Evolutionary conservation across 2,329 filamentous ascomycete species (phyloP).

Genomic region (Botryosphaeria agaves): DNA sequence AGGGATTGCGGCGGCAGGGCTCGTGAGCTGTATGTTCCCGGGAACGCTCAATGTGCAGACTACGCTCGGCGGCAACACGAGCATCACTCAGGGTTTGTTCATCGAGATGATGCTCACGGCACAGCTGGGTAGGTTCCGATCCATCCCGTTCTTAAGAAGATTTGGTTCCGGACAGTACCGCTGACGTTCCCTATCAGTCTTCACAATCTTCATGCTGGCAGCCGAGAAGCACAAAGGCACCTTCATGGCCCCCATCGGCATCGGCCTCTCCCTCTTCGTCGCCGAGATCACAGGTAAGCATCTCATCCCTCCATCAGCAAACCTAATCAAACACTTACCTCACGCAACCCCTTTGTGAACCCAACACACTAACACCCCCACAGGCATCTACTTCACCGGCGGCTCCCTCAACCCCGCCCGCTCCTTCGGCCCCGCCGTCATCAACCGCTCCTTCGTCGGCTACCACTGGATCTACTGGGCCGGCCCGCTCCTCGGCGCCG

Average conservation of each 20-base stretch:
- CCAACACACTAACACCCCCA: neutral
- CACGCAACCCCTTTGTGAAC: neutral
- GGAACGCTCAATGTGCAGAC: constrained; percentile 26
- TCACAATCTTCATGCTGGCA: constrained; percentile 29
- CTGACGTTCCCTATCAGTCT: too few species aligned
- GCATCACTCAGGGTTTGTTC: constrained; percentile 28
- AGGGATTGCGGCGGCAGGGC: constrained; percentile 21
- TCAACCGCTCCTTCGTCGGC: constrained; percentile 25
- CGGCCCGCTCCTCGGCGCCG: constrained; percentile 25
- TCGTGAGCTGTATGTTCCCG: constrained; percentile 26
- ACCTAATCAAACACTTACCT: too few species aligned
- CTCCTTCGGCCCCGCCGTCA: constrained; percentile 29
- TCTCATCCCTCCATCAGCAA: neutral
- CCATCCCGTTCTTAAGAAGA: too few species aligned
- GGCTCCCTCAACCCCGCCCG: constrained; percentile 31
- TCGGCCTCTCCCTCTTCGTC: constrained; percentile 5
- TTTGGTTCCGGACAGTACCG: too few species aligned
- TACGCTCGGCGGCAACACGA: constrained; percentile 21
- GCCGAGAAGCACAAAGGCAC: constrained; percentile 25
- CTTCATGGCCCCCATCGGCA: constrained; percentile 20
- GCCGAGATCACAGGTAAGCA: constrained; percentile 3
- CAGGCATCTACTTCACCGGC: constrained; percentile 30
- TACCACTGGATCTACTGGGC: constrained; percentile 36
- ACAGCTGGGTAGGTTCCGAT: too few species aligned
- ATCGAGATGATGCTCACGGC: constrained; percentile 33